Conservation (phyloP, 1,284 basidiomycete genomes). For the Afroboletus lepidellus region DNA sequence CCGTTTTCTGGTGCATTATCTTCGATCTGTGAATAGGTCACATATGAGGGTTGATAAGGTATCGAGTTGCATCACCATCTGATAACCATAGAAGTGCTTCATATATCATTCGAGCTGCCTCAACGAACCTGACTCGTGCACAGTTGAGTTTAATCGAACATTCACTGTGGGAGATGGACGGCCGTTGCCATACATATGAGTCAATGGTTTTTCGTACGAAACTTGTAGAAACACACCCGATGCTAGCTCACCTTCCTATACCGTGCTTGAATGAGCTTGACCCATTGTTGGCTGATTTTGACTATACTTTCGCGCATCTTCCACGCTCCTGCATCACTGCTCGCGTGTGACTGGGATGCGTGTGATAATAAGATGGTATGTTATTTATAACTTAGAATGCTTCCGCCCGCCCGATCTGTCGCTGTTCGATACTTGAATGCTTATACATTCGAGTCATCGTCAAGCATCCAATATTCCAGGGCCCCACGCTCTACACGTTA, state of each 20-base stretch:
- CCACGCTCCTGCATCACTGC: not conserved
- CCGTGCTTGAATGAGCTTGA: not conserved
- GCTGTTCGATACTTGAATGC: too few species aligned
- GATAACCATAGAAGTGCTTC: slow-evolving; percentile 18
- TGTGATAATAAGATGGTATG: slow-evolving; percentile 23
- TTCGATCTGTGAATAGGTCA: not conserved
- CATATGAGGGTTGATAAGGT: slow-evolving; percentile 16
- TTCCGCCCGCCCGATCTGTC: not conserved
- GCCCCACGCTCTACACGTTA: not conserved
- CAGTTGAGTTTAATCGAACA: slow-evolving; percentile 19
- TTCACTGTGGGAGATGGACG: slow-evolving; percentile 9
- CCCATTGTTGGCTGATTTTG: slow-evolving; percentile 29
- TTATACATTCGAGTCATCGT: not conserved
- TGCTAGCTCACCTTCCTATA: slow-evolving; percentile 13
- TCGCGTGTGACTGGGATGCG: slow-evolving; percentile 10
- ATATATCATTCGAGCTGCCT: slow-evolving; percentile 6
- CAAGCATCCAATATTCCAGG: not conserved
- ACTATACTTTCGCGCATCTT: slow-evolving; percentile 7
- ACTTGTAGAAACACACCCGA: slow-evolving; percentile 1
- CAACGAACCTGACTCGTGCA: slow-evolving; percentile 13
- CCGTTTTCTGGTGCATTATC: not conserved
- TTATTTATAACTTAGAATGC: slow-evolving; percentile 10
- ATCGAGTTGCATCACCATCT: slow-evolving; percentile 17
- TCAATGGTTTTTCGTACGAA: slow-evolving; percentile 1
- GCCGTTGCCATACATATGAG: slow-evolving; percentile 6